phyloP scores from a whole-genome alignment of 768 basidiomycete genomes.

The Postia placenta region DNA sequence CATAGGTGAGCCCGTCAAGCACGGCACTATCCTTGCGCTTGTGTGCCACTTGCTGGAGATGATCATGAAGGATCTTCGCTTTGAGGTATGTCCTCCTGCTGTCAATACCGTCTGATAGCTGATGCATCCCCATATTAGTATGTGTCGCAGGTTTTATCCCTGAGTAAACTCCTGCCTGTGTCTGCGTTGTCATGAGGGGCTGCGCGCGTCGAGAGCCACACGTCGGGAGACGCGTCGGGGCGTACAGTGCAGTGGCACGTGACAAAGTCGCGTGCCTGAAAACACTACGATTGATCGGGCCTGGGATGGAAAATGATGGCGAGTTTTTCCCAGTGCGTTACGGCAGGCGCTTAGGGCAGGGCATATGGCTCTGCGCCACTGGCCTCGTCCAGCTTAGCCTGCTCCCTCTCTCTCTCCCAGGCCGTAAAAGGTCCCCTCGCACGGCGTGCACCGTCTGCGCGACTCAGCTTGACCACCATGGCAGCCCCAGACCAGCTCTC shows the following conservation, averaged over 20 bases:
- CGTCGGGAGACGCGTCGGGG: background rate
- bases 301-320: background rate
- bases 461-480: conserved; percentile 3
- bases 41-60: conserved; percentile 2
- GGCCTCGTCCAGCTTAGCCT: background rate
- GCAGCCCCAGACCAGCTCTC: background rate
- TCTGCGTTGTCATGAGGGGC: too few relatives aligned
- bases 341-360: background rate
- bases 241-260: background rate
- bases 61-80: conserved; percentile 7
- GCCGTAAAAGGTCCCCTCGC: background rate
- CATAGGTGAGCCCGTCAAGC: conserved; percentile 1
- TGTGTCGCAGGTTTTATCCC: too few relatives aligned
- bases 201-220: background rate
- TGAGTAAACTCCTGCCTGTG: too few relatives aligned
- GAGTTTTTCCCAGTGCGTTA: background rate
- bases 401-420: too few relatives aligned
- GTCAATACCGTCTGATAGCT: too few relatives aligned
- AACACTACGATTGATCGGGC: background rate
- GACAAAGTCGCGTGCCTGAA: background rate
- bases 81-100: background rate
- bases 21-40: background rate
- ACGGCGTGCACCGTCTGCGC: background rate
- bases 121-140: too few relatives aligned
- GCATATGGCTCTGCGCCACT: background rate